Evolutionary conservation across 2,329 filamentous ascomycete species (phyloP), one percentile per base, ranked within the genome.

Genomic region (Albophoma yamanashiensis): DNA sequence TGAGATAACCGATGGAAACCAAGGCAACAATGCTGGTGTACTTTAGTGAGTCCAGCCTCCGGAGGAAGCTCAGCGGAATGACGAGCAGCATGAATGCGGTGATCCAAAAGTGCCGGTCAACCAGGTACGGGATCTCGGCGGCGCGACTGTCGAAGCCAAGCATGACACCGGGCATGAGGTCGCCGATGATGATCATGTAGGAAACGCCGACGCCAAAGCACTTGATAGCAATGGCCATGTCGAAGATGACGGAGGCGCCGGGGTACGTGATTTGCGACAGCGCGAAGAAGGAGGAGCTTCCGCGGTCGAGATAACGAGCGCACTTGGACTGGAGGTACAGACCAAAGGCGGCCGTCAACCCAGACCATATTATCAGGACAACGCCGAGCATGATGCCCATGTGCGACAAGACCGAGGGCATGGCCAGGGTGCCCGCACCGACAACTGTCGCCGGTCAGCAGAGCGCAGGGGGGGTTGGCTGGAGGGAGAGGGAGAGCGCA

Each of bases 111-210:
- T 94, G 89, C 57, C 94, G 85, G 70, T 97, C 92, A 52, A 93
- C 82, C 64, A 97, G 76, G 69, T 93, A 97, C 1, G 85, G 82
- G 53, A 88, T 69, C 36, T 68, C 77, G 2, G 83, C 80, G 22
- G 81, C 83, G 25, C 83, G 82, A 56, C 83, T 81, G 62, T 85
- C 84, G 73, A 99, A 93, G 5, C 92, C 94, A 62, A 85, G 78
- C 31, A 94, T 86, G 12, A 99, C 94, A 45, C 92, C 93, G 0
- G 94, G 94, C 94, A 99, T 99, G 63, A 99, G 78, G 72, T 99
- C 94, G 57, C 94, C 94, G 67, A 99, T 97, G 69, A 99, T 97
- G 70, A 99, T 99, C 68, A 99, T 84, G 76, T 99, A 99, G 67
- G 92, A 97, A 62, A 97, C 91, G 27, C 90, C 94, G 12, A 99